Base-by-base conservation (phyloP, 2,329 filamentous ascomycete species). In the Alternaria consortialis region DNA sequence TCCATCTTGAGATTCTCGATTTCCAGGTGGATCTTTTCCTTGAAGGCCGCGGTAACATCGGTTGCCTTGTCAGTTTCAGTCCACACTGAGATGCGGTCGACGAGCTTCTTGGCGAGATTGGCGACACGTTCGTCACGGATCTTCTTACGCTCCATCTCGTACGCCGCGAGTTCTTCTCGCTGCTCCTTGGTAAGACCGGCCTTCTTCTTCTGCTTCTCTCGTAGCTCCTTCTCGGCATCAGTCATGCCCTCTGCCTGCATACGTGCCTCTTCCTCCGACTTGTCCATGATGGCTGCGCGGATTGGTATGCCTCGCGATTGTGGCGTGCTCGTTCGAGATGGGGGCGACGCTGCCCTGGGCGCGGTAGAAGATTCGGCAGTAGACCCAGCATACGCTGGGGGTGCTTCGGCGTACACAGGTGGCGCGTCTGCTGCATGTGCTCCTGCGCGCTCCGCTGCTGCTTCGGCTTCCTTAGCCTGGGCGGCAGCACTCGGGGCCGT, bases 1-100 rank as follows among this genome's bases (percentile, higher is more conserved):
- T 99, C 95, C 93, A 99, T 99, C 85, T 98, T 99, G 71, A 99
- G 84, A 76, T 98, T 97, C 83, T 99, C 95, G 27, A 97, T 92
- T 81, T 99, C 95, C 40, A 98, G 88, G 40, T 90, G 88, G 69
- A 92, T 97, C 87, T 99, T 97, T 77, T 94, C 92, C 78, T 94
- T 90, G 84, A 98, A 99, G 0, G 95, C 92, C 59, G 83, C 83
- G 34, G 94, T 98, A 61, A 97, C 92, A 70, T 97, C 93, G 13
- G 81, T 64, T 46, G 90, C 88, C 82, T 95, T 97, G 81, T 98
- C 95, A 4, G 94, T 97, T 84, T 99, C 95, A 6, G 95, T 97
- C 94, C 94, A 98, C 42, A 98, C 89, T 67, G 90, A 94, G 74
- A 98, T 88, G 60, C 94, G 91, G 78, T 97, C 93, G 62, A 95